Conservation (phyloP, 2,329 filamentous ascomycete species). For the Mycosphaerella arachidis region DNA sequence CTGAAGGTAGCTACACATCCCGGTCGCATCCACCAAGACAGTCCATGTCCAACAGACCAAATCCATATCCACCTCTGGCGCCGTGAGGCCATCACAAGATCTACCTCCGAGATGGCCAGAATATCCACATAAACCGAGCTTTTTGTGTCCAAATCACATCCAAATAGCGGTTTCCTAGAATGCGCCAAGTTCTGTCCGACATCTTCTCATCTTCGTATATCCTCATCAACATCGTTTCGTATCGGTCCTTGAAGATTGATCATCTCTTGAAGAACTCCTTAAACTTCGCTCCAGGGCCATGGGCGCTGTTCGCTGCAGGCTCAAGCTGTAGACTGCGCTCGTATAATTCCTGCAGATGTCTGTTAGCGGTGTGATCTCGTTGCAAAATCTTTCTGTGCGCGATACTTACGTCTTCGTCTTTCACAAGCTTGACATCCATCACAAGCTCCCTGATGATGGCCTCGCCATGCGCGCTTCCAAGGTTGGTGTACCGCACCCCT, state of each 20-base stretch:
- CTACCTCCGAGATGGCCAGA: background rate
- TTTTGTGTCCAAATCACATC: background rate
- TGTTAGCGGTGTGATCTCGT: background rate
- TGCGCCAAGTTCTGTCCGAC: background rate
- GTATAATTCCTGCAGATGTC: slow-evolving; percentile 50
- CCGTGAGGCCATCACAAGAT: background rate
- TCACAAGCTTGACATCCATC: slow-evolving; percentile 73
- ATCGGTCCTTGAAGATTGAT: slow-evolving; percentile 5
- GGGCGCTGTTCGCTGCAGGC: slow-evolving; percentile 36
- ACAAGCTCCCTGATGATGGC: slow-evolving; percentile 70
- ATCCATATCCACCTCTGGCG: background rate
- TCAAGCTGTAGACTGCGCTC: slow-evolving; percentile 54
- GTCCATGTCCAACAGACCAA: background rate
- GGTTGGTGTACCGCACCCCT: slow-evolving; percentile 70
- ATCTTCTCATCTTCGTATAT: background rate
- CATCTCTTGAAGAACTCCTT: slow-evolving; percentile 46
- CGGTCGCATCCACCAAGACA: background rate
- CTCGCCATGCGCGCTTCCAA: slow-evolving; percentile 52
- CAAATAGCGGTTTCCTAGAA: background rate
- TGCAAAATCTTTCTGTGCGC: background rate
- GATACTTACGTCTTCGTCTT: slow-evolving; percentile 76
- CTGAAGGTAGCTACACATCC: background rate
- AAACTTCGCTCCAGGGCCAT: slow-evolving; percentile 34
- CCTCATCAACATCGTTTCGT: background rate
- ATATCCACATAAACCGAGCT: background rate